Evolutionary conservation across 2,329 filamentous ascomycete species (phyloP).

Genomic region (Colletotrichum aenigma): DNA sequence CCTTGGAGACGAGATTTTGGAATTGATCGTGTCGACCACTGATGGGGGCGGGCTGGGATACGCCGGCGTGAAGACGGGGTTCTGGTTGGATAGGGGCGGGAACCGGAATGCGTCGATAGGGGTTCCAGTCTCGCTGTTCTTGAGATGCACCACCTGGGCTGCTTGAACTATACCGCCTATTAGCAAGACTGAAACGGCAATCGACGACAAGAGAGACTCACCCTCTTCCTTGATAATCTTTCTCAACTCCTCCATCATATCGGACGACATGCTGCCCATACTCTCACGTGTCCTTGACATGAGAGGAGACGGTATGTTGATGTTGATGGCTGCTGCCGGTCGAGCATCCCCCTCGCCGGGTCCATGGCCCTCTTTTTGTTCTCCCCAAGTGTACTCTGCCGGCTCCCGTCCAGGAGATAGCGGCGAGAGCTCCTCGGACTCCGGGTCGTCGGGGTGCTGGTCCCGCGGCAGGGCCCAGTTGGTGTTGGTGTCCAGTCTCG

Average conservation of each 20-base stretch:
- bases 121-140: not conserved
- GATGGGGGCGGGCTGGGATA: slow-evolving; percentile 2
- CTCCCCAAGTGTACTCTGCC: not conserved
- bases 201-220: not conserved
- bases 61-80: not conserved
- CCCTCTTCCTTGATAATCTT: slow-evolving; percentile 27
- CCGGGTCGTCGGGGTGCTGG: not conserved
- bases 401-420: not conserved
- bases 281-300: not conserved
- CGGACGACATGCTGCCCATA: slow-evolving; percentile 13
- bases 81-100: not conserved
- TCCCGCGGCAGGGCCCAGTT: not conserved
- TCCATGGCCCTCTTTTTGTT: slow-evolving; percentile 1
- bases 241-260: slow-evolving; percentile 23
- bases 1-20: not conserved
- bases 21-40: not conserved
- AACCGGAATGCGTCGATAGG: not conserved
- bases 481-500: not conserved
- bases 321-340: not conserved
- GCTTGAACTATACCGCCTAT: not conserved
- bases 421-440: not conserved
- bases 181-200: not conserved
- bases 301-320: not conserved
- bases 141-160: slow-evolving; percentile 1
- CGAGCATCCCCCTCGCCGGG: not conserved